These are phyloP conservation scores for Coelastrella sp. DNA, from an alignment of 139 green algal genomes.

Conservation along the genomic window DNA sequence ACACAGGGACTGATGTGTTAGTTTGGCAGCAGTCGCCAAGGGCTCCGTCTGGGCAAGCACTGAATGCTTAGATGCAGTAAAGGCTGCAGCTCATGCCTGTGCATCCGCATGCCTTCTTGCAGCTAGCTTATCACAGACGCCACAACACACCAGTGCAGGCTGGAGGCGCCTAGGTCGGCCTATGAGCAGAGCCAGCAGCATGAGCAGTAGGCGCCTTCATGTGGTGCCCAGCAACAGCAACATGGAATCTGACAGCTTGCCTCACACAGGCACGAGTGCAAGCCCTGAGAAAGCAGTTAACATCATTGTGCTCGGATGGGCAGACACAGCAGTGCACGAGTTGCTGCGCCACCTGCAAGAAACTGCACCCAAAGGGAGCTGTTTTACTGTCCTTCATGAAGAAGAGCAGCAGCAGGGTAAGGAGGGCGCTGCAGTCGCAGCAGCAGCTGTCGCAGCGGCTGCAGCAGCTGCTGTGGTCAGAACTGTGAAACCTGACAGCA, in stretches of 20 bases:
- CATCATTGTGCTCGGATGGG: slow-evolving; percentile 17
- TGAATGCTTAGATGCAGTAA: no score
- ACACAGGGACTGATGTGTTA: no score
- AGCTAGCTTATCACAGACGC: no score
- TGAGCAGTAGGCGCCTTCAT: slow-evolving; percentile 1
- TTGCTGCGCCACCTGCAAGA: slow-evolving; percentile 27
- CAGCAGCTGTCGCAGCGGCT: background rate
- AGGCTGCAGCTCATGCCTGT: no score
- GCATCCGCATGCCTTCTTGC: no score
- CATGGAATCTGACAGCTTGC: background rate
- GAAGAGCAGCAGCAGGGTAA: background rate
- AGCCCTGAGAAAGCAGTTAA: background rate
- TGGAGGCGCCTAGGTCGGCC: background rate
- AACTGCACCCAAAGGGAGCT: background rate
- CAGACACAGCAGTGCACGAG: background rate
- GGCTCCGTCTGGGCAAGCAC: no score
- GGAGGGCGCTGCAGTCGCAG: background rate
- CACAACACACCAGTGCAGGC: no score
- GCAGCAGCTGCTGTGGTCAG: background rate
- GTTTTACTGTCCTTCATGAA: background rate
- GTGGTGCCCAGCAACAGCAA: background rate
- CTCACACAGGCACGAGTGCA: background rate
- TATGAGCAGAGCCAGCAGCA: slow-evolving; percentile 37
- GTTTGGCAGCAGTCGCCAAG: no score
- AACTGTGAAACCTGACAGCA: background rate